Base-by-base conservation (phyloP, 1,284 basidiomycete species). In the Anthracocystis walkeri region DNA sequence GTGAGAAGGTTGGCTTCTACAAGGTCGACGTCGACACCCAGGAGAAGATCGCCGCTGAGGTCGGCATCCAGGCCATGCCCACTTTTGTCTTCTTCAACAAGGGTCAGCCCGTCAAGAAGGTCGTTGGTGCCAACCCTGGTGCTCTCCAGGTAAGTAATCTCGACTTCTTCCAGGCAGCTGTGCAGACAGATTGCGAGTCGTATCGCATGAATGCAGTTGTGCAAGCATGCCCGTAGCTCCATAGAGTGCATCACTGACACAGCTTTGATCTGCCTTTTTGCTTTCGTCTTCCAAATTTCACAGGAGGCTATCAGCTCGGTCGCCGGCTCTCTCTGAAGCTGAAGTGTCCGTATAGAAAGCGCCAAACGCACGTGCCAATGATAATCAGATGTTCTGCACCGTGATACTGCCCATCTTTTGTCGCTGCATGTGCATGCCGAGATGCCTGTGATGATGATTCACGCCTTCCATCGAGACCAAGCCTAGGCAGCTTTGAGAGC, bases 41-140 rank as follows among this genome's bases (percentile, higher is more conserved):
- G 68, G 69, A 71, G 49, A 86, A 89, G 71, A 86, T 89, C 72
- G 86, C 88, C 8, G 85, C 89, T 81, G 91, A 91, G 85, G 89
- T 91, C 63, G 90, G 89, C 57, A 90, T 97, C 86, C 89, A 89
- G 80, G 91, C 91, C 86, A 91, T 93, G 90, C 92, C 92, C 18
- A 92, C 92, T 3, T 93, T 93, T 87, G 86, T 90, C 61, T 87
- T 89, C 38, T 93, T 90, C 89, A 89, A 91, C 87, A 87, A 89
- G 72, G 92, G 92, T 49, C 77, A 89, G 79, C 89, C 90, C 85
- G 84, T 91, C 67, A 88, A 88, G 50, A 88, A 90, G 33, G 81
- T 91, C 60, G 88, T 90, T 54, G 92, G 92, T 68, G 92, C 92
- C 44, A 88, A 86, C 62, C 88, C 88, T 18, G 83, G 84, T 66